A percentile compares a stretch with the other conserved stretches of the same genome.
phyloP scores from a whole-genome alignment of 2,329 filamentous ascomycete species.

The Talaromyces sp. region DNA sequence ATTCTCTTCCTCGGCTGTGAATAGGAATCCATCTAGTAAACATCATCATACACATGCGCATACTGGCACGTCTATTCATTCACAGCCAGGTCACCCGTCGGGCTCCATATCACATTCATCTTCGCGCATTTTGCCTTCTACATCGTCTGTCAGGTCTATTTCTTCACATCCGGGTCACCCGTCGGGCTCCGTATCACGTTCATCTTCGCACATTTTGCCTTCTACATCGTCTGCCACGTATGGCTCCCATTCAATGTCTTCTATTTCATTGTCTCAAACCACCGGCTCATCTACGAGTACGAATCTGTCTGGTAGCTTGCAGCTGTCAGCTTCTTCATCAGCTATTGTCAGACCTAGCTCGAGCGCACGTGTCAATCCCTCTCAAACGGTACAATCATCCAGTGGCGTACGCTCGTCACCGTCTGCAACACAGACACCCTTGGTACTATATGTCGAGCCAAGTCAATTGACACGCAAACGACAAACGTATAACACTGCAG shows the following conservation, averaged over 20 bases:
- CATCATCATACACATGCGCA: background rate
- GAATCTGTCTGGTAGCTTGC: background rate
- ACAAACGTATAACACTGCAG: background rate
- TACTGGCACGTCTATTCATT: background rate
- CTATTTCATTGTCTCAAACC: background rate
- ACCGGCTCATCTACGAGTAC: background rate
- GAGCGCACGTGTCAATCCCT: background rate
- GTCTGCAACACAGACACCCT: background rate
- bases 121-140: background rate
- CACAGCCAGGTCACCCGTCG: background rate
- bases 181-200: background rate
- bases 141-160: background rate
- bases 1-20: background rate
- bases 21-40: background rate
- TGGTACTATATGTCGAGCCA: background rate
- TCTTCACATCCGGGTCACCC: background rate
- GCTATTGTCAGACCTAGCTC: background rate
- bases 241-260: background rate
- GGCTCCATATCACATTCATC: background rate
- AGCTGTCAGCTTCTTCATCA: background rate
- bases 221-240: background rate
- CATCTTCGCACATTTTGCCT: background rate
- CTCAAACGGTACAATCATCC: background rate
- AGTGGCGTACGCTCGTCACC: background rate
- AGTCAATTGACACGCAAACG: background rate